Evolutionary conservation across 805 yeast species (phyloP).

Genomic region (Candida patagonica): DNA sequence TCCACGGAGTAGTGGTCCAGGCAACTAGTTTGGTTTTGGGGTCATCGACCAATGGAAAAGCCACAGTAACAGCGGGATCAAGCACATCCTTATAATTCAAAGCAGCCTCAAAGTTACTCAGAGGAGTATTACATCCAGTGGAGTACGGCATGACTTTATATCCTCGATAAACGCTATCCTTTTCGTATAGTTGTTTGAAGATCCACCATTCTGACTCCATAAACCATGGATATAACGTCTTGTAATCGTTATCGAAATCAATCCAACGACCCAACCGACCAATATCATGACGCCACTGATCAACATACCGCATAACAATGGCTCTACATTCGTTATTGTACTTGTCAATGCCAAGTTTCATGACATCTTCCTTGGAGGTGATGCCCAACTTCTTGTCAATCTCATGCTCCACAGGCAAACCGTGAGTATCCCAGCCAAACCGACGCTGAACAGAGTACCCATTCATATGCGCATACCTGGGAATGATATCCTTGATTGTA

Average conservation of each 20-base stretch:
- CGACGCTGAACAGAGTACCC: conserved; percentile 95
- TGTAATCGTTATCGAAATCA: conserved; percentile 96
- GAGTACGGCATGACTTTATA: conserved; percentile 98
- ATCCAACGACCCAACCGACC: conserved; percentile 98
- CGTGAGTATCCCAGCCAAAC: conserved; percentile 99
- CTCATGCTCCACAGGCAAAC: conserved; percentile 96
- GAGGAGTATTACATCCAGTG: conserved; percentile 92
- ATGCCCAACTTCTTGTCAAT: conserved; percentile 96
- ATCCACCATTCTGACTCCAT: conserved; percentile 99
- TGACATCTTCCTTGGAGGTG: conserved; percentile 87
- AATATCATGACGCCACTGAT: conserved; percentile 88
- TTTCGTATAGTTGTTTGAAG: conserved; percentile 76
- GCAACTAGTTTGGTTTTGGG: conserved; percentile 82
- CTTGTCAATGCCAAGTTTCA: conserved; percentile 86
- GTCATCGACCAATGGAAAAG: conserved; percentile 72
- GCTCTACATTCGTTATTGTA: conserved; percentile 92
- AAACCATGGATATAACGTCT: conserved; percentile 87
- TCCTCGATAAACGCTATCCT: conserved; percentile 88
- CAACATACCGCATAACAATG: conserved; percentile 95
- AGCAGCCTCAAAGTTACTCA: conserved; percentile 97
- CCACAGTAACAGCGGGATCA: conserved; percentile 94
- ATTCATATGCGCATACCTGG: conserved; percentile 96
- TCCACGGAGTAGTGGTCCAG: conserved; percentile 99
- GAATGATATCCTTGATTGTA: conserved; percentile 93
- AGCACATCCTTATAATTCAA: conserved; percentile 94